Evolutionary conservation across 345 rosid genomes (phyloP), one percentile per base, ranked within the genome.

Genomic region (Hevea brasiliensis): DNA sequence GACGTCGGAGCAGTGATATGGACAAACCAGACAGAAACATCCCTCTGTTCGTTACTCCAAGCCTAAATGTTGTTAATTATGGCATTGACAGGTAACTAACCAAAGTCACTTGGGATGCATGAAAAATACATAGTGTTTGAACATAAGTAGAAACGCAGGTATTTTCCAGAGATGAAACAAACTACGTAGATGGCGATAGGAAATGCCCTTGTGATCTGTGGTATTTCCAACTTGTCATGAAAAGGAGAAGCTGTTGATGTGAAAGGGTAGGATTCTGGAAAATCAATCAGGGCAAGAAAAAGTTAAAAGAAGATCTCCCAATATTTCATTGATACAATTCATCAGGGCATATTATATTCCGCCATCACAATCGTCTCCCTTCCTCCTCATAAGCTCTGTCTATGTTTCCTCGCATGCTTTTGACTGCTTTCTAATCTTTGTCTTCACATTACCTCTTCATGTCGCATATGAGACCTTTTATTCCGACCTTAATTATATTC

Each of bases 241-340:
- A 57, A 71, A 53, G 45, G 37, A 56, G 71, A 37, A 40, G 29
- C 45, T 8, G n/a, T 15, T 74, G 81, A 77, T 77, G 79, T 67
- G 81, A 78, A 78, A 71, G 79, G 76, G 64, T 58, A 24, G 51
- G 84, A 81, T 74, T 61, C 53, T 27, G 71, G 59, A 78, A 71
- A 58, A 81, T 81, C 74, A 74, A 62, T 45, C 11, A 70, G 41
- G 67, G n/a, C 27, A 61, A 56, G 64, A 71, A 74, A 67, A 61
- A 24, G 77, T 57, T 55, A 68, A 81, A n/a, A 65, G 68, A 63
- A 74, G 67, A 74, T 81, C 66, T 62, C 64, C 20, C 56, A 63
- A 32, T 32, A 40, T 24, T 64, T 42, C 53, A 64, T 29, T 10
- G 42, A 32, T 23, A 2, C 4, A 11, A 51, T 32, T 26, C 70